Evolutionary conservation across 148 eudicot genomes (phyloP).

Genomic region (Vaccinium macrocarpon): DNA sequence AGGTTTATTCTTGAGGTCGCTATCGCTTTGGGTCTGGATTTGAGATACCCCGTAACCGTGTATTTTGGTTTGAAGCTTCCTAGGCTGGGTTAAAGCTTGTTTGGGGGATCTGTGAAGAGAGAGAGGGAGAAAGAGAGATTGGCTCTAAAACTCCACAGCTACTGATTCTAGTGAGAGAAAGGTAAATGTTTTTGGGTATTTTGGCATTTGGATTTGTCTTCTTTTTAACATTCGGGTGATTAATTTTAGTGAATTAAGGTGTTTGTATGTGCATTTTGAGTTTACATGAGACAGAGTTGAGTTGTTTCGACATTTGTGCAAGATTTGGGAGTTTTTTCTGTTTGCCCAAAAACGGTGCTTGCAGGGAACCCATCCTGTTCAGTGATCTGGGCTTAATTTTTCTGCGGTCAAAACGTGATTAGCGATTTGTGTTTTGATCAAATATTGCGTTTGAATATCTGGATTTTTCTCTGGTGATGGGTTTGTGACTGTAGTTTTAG

Average conservation of each 20-base stretch:
- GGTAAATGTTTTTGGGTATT: constrained; percentile 16
- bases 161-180: background rate
- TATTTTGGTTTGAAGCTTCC: constrained; percentile 11
- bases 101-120: background rate
- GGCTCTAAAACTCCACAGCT: background rate
- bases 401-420: background rate
- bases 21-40: constrained; percentile 7
- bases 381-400: background rate
- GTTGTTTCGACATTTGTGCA: background rate
- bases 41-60: background rate
- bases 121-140: background rate
- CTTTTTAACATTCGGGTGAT: background rate
- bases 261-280: constrained; percentile 2
- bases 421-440: background rate
- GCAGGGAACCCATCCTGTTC: background rate
- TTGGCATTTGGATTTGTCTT: constrained; percentile 14
- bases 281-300: background rate
- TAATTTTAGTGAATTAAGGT: background rate
- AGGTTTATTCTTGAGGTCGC: constrained; percentile 1
- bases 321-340: background rate
- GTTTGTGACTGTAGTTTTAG: background rate
- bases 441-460: background rate
- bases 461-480: constrained; percentile 1
- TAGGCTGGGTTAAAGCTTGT: background rate
- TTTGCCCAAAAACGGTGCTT: background rate